Evolutionary conservation across 768 basidiomycete genomes (phyloP).

Genomic region (Xerocomus brunneocitrinus): DNA sequence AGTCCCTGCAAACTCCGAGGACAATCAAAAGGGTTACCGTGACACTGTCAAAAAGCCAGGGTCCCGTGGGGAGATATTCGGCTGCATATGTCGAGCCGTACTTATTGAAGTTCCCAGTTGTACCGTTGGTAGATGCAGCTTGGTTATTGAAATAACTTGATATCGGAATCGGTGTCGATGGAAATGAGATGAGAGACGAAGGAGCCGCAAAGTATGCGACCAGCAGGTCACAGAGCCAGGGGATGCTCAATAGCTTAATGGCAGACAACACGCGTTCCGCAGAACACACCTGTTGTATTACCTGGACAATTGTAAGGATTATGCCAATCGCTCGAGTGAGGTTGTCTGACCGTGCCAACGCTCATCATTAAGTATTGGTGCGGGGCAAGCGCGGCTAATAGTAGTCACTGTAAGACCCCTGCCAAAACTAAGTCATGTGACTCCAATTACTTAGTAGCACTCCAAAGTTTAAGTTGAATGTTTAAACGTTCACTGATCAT

Average conservation of each 20-base stretch:
- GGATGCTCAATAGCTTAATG: slow-evolving; percentile 19
- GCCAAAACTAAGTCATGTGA: background rate
- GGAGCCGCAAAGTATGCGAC: slow-evolving; percentile 16
- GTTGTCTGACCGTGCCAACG: slow-evolving; percentile 13
- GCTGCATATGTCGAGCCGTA: slow-evolving; percentile 38
- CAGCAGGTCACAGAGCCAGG: slow-evolving; percentile 19
- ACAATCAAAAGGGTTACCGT: slow-evolving; percentile 24
- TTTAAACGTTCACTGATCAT: too few species aligned
- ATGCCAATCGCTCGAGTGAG: background rate
- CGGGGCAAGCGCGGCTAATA: background rate
- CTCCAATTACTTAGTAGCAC: background rate
- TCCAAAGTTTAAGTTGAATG: too few species aligned
- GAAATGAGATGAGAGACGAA: slow-evolving; percentile 24
- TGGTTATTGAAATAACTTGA: slow-evolving; percentile 37
- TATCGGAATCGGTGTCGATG: slow-evolving; percentile 31
- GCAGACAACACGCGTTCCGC: slow-evolving; percentile 9
- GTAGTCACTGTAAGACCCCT: background rate
- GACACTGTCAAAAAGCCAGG: slow-evolving; percentile 38
- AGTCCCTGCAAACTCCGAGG: background rate
- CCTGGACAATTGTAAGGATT: slow-evolving; percentile 4
- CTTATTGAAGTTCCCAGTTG: slow-evolving; percentile 38
- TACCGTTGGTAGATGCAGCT: slow-evolving; percentile 38
- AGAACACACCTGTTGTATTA: slow-evolving; percentile 12
- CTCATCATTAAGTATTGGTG: background rate
- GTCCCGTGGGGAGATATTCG: slow-evolving; percentile 37